A percentile compares a stretch with the other conserved stretches of the same genome.
phyloP scores from a whole-genome alignment of 2,329 filamentous ascomycete genomes.

The Neodidymelliopsis sp. region DNA sequence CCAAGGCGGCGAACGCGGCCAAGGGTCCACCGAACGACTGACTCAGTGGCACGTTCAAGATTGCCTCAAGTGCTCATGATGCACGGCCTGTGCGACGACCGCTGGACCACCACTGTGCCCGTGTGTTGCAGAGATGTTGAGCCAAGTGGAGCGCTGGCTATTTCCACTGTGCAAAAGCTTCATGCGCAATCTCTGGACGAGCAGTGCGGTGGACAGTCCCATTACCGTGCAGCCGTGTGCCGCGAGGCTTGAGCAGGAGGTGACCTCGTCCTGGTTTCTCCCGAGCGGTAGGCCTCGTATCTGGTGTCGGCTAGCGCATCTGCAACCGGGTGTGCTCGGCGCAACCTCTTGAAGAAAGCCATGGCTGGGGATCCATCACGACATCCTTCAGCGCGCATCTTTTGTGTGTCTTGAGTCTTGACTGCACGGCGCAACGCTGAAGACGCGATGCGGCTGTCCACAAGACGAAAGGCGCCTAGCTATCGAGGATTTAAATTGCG shows the following conservation, averaged over 20 bases:
- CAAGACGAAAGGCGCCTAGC: neutral
- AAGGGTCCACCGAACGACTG: constrained; percentile 28
- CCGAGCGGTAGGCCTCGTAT: constrained; percentile 32
- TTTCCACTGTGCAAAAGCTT: constrained; percentile 12
- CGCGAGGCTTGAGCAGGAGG: constrained; percentile 27
- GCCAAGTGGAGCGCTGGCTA: constrained; percentile 14
- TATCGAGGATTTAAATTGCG: neutral
- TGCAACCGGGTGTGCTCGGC: constrained; percentile 31
- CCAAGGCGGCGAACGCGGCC: constrained; percentile 29
- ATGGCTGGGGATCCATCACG: constrained; percentile 20
- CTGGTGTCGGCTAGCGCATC: constrained; percentile 30
- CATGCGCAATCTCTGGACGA: constrained; percentile 5
- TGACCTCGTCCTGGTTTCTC: constrained; percentile 38
- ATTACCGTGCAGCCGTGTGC: constrained; percentile 27
- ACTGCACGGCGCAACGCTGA: too few relatives aligned
- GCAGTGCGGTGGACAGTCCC: constrained; percentile 19
- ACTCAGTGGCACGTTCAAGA: constrained; percentile 27
- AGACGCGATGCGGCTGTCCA: neutral
- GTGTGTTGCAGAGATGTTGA: constrained; percentile 13
- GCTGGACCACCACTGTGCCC: constrained; percentile 9
- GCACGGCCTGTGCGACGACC: constrained; percentile 21
- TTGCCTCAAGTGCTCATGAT: constrained; percentile 28
- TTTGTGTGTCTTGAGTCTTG: too few relatives aligned
- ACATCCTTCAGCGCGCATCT: constrained; percentile 8
- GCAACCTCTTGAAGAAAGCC: constrained; percentile 23